These are phyloP conservation scores for Ceratocystis huliohia DNA, from an alignment of 2,329 filamentous ascomycete species.

Conservation along the genomic window DNA sequence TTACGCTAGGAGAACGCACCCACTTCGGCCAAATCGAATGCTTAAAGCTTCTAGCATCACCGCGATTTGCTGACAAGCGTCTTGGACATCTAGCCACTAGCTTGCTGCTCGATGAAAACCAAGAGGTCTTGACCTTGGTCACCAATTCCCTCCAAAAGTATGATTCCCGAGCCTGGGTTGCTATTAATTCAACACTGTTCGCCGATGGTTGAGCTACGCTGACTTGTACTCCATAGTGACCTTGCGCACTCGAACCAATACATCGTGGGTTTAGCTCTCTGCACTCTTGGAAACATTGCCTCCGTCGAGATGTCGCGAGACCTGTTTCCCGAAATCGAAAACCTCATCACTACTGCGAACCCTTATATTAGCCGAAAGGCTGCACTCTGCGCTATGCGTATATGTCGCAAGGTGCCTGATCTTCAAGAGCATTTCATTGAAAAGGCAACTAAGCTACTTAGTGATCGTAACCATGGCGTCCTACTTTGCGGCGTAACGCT, in stretches of 20 bases:
- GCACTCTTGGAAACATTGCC: constrained; percentile 93
- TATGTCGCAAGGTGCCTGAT: constrained; percentile 95
- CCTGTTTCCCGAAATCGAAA: constrained; percentile 91
- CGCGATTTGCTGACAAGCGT: constrained; percentile 94
- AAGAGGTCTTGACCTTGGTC: constrained; percentile 91
- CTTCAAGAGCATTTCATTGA: constrained; percentile 94
- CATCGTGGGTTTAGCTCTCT: constrained; percentile 89
- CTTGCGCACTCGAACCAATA: constrained; percentile 97
- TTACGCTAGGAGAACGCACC: constrained; percentile 91
- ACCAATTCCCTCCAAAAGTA: constrained; percentile 98
- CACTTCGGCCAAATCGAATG: constrained; percentile 99
- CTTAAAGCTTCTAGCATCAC: constrained; percentile 89
- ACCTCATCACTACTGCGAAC: constrained; percentile 79
- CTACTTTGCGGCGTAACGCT: constrained; percentile 83
- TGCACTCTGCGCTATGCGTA: constrained; percentile 96
- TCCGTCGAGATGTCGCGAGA: constrained; percentile 98
- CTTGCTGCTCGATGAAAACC: constrained; percentile 91
- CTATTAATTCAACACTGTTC: background rate
- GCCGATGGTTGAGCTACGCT: constrained; percentile 18
- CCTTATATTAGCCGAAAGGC: constrained; percentile 98
- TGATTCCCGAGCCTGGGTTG: constrained; percentile 22
- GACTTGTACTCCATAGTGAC: constrained; percentile 46
- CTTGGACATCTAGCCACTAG: constrained; percentile 93
- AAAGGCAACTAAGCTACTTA: constrained; percentile 75
- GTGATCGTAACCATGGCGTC: constrained; percentile 92